Base-by-base conservation (phyloP, 805 yeast genomes). In the Lachancea sp. region DNA sequence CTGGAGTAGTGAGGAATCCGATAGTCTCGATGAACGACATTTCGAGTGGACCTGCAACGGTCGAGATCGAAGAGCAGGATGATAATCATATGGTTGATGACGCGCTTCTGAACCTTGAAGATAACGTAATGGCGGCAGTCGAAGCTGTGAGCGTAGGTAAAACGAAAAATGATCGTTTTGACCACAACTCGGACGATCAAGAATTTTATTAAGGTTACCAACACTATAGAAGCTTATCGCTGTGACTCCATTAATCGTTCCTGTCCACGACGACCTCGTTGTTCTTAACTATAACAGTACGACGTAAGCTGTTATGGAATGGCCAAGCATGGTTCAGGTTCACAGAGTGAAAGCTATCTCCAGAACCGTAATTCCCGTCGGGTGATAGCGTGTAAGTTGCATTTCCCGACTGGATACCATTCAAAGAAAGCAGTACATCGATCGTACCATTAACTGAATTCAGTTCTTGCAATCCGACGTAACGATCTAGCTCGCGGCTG, bases 301-400 rank as follows among this genome's bases (percentile, higher is more conserved):
- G 43, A 9, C 29, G 17, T 25, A 45, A 48, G 3, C 21, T 36
- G 15, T 45, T 43, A 15, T 34, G 9, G 19, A 28, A 26, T 8
- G 52, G 52, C 46, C 47, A 45, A 8, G 19, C 38, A 34, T 45
- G 48, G n/a, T 47, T 41, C 17, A 62, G 60, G 8, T 43, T 49
- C 28, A 59, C 59, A 5, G 46, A 41, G 31, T 58, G 63, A n/a
- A 50, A 48, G 6, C 63, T 53, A 13, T 55, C 46, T 5, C 76
- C 78, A n/a, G 48, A 46, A 1, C 78, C 79, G 45, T 63, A 57
- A 47, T 73, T 72, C 2, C 77, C 77, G 8, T 42, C 32, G n/a
- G 70, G 70, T 5, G 72, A 59, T 3, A 72, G 32, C 1, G 69
- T 63, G 48, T 58, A 72, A 7, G 46, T 45, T 0, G 79, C 70